Evolutionary conservation across 1,139 yeast genomes (phyloP), one percentile per base, ranked within the genome.

Genomic region (Sugiyamaella pinicola): DNA sequence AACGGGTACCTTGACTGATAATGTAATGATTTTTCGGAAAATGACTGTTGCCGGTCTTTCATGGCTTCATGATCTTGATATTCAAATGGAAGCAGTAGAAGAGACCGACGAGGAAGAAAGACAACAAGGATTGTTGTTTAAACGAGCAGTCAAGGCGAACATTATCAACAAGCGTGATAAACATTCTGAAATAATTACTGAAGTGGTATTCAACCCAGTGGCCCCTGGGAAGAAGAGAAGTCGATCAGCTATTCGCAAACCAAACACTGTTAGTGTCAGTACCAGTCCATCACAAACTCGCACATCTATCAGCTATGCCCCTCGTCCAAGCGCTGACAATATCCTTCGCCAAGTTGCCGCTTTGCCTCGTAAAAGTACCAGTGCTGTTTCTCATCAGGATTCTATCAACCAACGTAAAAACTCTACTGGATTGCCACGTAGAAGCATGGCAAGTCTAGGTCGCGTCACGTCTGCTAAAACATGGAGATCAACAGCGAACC

Each of bases 1-100:
- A 69, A 95, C 99, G 0, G 99, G 99, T 10, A 95, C 99, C 0
- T 77, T 95, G 56, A 95, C 99, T 0, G 71, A 73, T 52, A 70
- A 70, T 51, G 67, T 69, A 52, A 70, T 70, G 74, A 61, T 58
- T 61, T 71, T 53, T 61, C 61, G 62, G 52, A 67, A 59, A 58
- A 58, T 57, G 74, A 74, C 66, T 67, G 77, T 43, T 63, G 86
- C 87, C 56, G 99, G 99, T 1, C 79, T 85, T 4, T 83, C 96
- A 5, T 93, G 97, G 96, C 65, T 84, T 7, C 99, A 93, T 71
- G 90, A 85, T 61, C 69, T 84, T 22, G 93, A 84, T 61, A 58
- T 78, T 8, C 69, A 77, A 57, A 61, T 74, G 37, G 60, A 66
- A 57, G 58, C 58, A 17, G 59, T 58, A 13, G 47, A 17, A n/a